Base-by-base conservation (phyloP, 352 stramenopile species). In the Pythium scleroteichum region DNA sequence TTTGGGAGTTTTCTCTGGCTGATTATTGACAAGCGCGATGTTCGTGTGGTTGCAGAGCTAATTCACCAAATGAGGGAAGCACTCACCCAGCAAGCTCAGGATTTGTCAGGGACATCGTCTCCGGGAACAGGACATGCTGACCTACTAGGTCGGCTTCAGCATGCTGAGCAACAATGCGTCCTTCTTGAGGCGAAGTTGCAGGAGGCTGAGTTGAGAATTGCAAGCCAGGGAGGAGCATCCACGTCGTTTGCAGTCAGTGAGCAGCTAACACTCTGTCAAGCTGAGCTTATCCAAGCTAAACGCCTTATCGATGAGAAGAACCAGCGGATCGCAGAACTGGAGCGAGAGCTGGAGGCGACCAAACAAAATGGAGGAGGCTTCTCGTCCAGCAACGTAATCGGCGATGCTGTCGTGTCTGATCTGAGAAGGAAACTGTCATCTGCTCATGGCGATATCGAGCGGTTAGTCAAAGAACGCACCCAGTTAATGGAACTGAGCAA, bases 401-500 rank as follows among this genome's bases (percentile, higher is more conserved):
- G 64, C 2, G 73, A 78, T 19, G 57, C 67, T 14, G 66, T 83
- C 48, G 0, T 83, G 9, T 54, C 53, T 5, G 73, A 84, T 6
- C 24, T 89, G 19, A 85, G 74, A 29, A 48, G 64, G 2, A 78
- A 81, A 48, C 45, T 93, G 16, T 48, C 49, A 24, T 62, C 68
- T 27, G 76, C 84, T 6, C 74, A 87, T 42, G 53, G 14, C 5
- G 82, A 93, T 52, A 77, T 93, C 29, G 75, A 87, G n/a, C 68
- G 81, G 6, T 64, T 93, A 0, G 77, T 86, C 5, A 65, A 75
- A 35, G 82, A 92, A 46, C 74, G 84, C 9, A 85, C 71, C 8
- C 74, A 90, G 46, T 72, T 93, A 9, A 93, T 93, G 84, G 82
- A 93, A 45, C 61, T 90, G 19, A 93, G 84, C 56, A 93, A 92